Base-by-base conservation (phyloP, 1,284 basidiomycete species). In the Thelephora terrestris region DNA sequence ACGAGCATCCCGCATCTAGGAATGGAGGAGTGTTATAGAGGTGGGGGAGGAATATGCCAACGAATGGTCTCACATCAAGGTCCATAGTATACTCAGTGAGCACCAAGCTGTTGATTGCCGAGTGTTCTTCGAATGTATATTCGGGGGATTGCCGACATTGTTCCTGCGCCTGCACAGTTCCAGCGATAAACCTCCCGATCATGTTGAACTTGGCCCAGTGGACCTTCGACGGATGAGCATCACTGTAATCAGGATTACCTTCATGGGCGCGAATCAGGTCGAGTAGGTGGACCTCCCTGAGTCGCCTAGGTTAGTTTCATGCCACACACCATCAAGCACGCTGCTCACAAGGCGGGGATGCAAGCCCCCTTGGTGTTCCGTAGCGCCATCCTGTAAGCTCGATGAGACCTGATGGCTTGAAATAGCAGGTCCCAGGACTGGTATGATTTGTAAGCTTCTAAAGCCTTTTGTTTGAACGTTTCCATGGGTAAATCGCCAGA, bases 191-290 rank as follows among this genome's bases (percentile, higher is more conserved):
- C 50, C 76, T 73, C 27, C 83, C 87, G 69, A 90, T 82, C 79
- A 89, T 81, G 58, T 83, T 87, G 64, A 82, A 90, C 63, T 90
- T 90, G 20, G 81, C 86, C 86, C 86, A 90, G 56, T 90, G 86
- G 44, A 90, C 84, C 62, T 80, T 81, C 29, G 60, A 66, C 5
- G 74, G 66, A 56, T 85, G 79, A 17, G 73, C 67, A 12, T 74
- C 65, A 53, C 78, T 75, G 52, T 72, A 69, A 57, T 89, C 84
- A 6, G 71, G 68, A 53, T 90, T 90, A 50, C 79, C 83, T 65
- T 86, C 85, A 52, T 89, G 78, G 7, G 85, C 79, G 52, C 79
- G 78, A 46, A 86, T 81, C 39, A 90, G 71, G 62, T 90, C 86
- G 27, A 81, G 84, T 58, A 86, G 77, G 52, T 90, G 87, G n/a